These are phyloP conservation scores for Brassica hybrid DNA, from an alignment of 441 rosid species.

Conservation along the genomic window DNA sequence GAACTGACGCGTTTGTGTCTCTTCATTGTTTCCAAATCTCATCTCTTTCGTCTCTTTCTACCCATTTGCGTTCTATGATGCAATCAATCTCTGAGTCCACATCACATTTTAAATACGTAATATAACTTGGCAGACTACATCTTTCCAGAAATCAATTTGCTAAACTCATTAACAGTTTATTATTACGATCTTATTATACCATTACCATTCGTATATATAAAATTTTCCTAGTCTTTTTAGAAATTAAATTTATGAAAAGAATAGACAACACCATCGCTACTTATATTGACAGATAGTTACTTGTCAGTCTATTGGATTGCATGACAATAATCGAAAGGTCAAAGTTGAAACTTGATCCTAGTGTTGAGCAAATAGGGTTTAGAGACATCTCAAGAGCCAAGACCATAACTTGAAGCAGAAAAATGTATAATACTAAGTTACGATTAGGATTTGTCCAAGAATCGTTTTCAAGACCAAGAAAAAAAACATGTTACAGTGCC, in stretches of 20 bases:
- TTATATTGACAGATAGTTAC: not conserved
- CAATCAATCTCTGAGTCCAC: slow-evolving; percentile 11
- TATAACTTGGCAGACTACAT: not conserved
- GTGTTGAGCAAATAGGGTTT: not conserved
- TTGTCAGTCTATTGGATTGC: not conserved
- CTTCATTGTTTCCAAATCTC: slow-evolving; percentile 16
- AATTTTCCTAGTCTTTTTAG: not conserved
- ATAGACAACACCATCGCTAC: not conserved
- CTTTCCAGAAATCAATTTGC: not conserved
- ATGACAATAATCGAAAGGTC: not conserved
- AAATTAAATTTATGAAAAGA: not conserved
- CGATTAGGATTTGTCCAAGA: slow-evolving; percentile 32
- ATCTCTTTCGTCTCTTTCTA: slow-evolving; percentile 19
- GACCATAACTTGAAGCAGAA: slow-evolving; percentile 13
- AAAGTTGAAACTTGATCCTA: not conserved
- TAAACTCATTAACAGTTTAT: not conserved
- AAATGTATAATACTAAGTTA: not conserved
- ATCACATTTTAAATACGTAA: not conserved
- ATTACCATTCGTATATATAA: not conserved
- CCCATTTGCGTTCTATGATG: slow-evolving; percentile 22
- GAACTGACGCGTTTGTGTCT: slow-evolving; percentile 31
- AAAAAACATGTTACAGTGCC: slow-evolving; percentile 22
- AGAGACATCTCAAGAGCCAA: slow-evolving; percentile 13
- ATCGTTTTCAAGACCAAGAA: slow-evolving; percentile 20
- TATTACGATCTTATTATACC: not conserved